Base-by-base conservation (phyloP, 2,329 filamentous ascomycete genomes). In the Fusarium tricinctum region DNA sequence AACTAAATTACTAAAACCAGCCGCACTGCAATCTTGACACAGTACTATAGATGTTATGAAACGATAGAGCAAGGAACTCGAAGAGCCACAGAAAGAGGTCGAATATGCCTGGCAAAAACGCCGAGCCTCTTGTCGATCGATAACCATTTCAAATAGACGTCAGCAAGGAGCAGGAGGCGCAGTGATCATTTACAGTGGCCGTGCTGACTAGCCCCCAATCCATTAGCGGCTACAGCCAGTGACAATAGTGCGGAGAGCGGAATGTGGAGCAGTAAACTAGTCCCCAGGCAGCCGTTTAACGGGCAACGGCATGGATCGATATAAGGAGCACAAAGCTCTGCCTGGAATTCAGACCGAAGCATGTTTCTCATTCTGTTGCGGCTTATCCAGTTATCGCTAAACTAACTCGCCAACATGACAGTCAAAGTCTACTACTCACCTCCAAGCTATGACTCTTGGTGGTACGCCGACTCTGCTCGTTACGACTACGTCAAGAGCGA, bases 401-500 rank as follows among this genome's bases (percentile, higher is more conserved):
- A 46, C 6, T 8, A 15, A 50, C 17, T 13, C 7, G 0, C n/a
- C 19, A 64, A 28, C 3, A 67, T 67, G 64, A 15, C 20, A 17
- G 9, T 6, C 6, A 38, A 49, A 19, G 8, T 13, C 12, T 20
- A 13, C 14, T 12, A 17, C 5, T n/a, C 32, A 10, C n/a, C 35
- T 3, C 28, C 28, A 30, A 30, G 28, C 28, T 40, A 35, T 12
- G 44, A 64, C 17, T 50, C 53, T 14, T 19, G 38, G 38, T 68
- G 54, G 65, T 68, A 68, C 59, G 39, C 48, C 12, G 65, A 68
- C 42, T 20, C 54, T 9, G 23, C 28, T 5, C 59, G 60, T 6
- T 64, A 61, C 13, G 67, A 70, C 33, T 68, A 64, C 12, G 6
- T 70, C 8, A 30, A 43, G n/a, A 69, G 50, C 12, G 67, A 70